phyloP scores from a whole-genome alignment of 345 rosid genomes.

The Hypericum androsaemum region DNA sequence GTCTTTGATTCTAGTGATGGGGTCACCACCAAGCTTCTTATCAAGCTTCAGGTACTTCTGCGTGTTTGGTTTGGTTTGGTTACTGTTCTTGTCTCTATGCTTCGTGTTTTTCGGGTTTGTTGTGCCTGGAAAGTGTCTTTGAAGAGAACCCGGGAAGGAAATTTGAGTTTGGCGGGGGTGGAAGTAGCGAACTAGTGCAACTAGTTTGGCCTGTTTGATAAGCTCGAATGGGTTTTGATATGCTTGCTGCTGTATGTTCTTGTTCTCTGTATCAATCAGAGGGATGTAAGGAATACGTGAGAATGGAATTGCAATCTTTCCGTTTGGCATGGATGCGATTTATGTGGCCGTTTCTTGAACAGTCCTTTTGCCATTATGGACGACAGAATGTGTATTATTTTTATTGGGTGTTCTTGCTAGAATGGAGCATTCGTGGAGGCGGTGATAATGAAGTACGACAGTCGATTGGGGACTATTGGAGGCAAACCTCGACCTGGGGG shows the following conservation, averaged over 20 bases:
- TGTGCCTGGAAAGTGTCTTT: background rate
- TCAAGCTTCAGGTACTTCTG: conserved; percentile 59
- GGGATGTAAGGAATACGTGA: too few species aligned
- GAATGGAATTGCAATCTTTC: too few species aligned
- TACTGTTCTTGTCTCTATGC: background rate
- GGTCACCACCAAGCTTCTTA: conserved; percentile 75
- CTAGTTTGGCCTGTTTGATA: too few species aligned
- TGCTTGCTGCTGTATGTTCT: background rate
- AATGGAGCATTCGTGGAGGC: conserved; percentile 84
- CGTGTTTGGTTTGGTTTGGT: background rate
- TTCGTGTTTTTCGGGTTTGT: background rate
- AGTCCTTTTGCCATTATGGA: too few species aligned
- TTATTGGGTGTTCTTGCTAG: conserved; percentile 23
- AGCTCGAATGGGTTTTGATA: background rate
- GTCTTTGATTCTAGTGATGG: conserved; percentile 59
- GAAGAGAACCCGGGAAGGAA: background rate
- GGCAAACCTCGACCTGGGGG: conserved; percentile 91
- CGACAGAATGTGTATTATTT: too few species aligned
- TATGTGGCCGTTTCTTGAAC: too few species aligned
- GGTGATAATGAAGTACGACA: conserved; percentile 87
- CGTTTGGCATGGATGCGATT: too few species aligned
- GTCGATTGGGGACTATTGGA: conserved; percentile 67
- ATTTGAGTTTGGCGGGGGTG: background rate
- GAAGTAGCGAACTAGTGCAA: too few species aligned
- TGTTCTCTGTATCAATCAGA: background rate